Evolutionary conservation across 345 rosid species (phyloP).

Genomic region (Pelargonium nanum): DNA sequence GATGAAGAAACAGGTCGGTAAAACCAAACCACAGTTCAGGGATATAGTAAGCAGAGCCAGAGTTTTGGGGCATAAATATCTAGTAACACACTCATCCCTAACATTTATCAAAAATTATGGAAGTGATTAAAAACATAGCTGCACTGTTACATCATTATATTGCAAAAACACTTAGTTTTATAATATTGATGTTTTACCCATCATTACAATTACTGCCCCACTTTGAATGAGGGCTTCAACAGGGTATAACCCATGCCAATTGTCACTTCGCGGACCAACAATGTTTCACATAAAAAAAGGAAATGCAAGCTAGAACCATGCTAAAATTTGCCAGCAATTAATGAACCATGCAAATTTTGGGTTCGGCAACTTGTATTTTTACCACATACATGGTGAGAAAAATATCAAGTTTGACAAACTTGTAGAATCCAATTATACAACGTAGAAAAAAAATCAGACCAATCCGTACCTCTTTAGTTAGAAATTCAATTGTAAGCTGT

Average conservation of each 20-base stretch:
- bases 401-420: background rate
- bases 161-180: background rate
- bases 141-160: background rate
- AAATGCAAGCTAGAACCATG: background rate
- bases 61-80: background rate
- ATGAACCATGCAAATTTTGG: background rate
- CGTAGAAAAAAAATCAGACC: background rate
- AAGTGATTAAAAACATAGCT: no score
- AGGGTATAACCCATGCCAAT: background rate
- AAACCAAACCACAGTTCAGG: background rate
- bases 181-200: background rate
- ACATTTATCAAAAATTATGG: no score
- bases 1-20: background rate
- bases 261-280: background rate
- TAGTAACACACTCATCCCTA: background rate
- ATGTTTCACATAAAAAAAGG: background rate
- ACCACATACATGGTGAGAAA: background rate
- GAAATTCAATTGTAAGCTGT: slow-evolving; percentile 80
- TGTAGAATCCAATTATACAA: slow-evolving; percentile 2
- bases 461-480: slow-evolving; percentile 64
- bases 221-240: background rate
- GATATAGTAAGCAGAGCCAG: background rate
- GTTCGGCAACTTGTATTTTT: background rate
- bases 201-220: background rate
- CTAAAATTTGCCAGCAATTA: background rate